phyloP scores from a whole-genome alignment of 345 rosid species.

The Rubroshorea leprosula region DNA sequence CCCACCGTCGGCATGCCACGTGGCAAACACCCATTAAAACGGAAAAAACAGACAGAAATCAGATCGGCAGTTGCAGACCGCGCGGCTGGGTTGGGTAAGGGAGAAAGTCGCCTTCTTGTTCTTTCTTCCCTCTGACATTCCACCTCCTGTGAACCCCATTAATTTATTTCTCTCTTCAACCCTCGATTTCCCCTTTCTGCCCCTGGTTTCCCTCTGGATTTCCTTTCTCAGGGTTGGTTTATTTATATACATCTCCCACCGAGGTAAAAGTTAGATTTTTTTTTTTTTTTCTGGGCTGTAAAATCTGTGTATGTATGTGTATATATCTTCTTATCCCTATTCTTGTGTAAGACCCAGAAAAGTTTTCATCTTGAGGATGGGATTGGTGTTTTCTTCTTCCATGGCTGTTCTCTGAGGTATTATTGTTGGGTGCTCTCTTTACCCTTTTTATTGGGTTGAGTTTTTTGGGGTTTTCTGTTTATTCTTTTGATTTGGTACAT shows the following conservation, averaged over 20 bases:
- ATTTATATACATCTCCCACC: constrained; percentile 13
- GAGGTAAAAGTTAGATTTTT: constrained; percentile 8
- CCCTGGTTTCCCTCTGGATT: constrained; percentile 12
- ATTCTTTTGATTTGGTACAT: constrained; percentile 2
- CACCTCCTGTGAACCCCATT: constrained; percentile 3
- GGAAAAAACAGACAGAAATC: constrained; percentile 17
- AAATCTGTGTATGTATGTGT: constrained; percentile 1
- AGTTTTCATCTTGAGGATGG: constrained; percentile 4
- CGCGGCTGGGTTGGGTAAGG: constrained; percentile 14
- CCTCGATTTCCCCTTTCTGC: constrained; percentile 13
- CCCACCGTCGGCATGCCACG: constrained; percentile 11
- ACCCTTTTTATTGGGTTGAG: constrained; percentile 4
- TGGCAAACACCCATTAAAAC: constrained; percentile 13
- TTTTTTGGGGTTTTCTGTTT: not conserved
- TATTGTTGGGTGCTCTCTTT: not conserved
- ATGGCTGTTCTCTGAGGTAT: constrained; percentile 27
- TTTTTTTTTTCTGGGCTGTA: not conserved
- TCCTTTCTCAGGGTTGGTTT: constrained; percentile 2
- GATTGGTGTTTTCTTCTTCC: constrained; percentile 12
- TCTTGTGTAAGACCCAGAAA: constrained; percentile 16
- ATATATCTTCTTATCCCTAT: constrained; percentile 4
- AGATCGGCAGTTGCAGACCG: constrained; percentile 25
- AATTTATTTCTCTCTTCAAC: no score
- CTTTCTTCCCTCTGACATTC: constrained; percentile 25
- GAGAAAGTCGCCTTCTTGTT: constrained; percentile 18